Evolutionary conservation across 148 eudicot genomes (phyloP).

Genomic region (Camellia lanceoleosa): DNA sequence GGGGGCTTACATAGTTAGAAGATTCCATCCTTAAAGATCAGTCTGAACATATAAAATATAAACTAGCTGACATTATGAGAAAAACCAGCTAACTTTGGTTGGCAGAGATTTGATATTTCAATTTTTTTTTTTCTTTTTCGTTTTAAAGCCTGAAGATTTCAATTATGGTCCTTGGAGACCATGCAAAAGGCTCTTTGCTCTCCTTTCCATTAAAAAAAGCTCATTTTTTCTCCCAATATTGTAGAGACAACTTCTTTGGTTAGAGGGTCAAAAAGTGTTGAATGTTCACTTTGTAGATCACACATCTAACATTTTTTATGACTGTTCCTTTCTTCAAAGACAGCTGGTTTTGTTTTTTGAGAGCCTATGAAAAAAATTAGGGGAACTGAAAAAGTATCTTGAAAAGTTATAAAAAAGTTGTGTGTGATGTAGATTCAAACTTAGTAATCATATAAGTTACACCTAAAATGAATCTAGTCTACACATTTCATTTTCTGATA

Average conservation of each 20-base stretch:
- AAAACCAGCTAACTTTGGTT: slow-evolving; percentile 28
- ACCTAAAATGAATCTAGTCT: too few species aligned
- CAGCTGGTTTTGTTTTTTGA: background rate
- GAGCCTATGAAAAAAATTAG: background rate
- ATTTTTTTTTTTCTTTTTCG: slow-evolving; percentile 13
- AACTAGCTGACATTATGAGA: slow-evolving; percentile 20
- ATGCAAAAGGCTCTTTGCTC: slow-evolving; percentile 26
- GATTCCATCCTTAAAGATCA: slow-evolving; percentile 42
- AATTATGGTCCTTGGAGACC: slow-evolving; percentile 48
- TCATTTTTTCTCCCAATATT: slow-evolving; percentile 16
- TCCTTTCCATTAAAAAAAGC: slow-evolving; percentile 27
- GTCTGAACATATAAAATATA: slow-evolving; percentile 23
- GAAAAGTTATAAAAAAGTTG: too few species aligned
- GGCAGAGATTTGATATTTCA: slow-evolving; percentile 29
- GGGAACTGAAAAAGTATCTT: background rate
- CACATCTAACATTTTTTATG: background rate
- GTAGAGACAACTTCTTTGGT: slow-evolving; percentile 9
- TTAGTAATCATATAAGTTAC: too few species aligned
- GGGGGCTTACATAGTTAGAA: slow-evolving; percentile 21
- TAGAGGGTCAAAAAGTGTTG: slow-evolving; percentile 4
- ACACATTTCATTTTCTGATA: too few species aligned
- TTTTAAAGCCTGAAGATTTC: slow-evolving; percentile 36
- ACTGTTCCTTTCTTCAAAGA: slow-evolving; percentile 18
- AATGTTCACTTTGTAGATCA: slow-evolving; percentile 8
- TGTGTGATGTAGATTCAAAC: too few species aligned